Conservation (phyloP, 306 rosid species). For the Vigna hirtella region DNA sequence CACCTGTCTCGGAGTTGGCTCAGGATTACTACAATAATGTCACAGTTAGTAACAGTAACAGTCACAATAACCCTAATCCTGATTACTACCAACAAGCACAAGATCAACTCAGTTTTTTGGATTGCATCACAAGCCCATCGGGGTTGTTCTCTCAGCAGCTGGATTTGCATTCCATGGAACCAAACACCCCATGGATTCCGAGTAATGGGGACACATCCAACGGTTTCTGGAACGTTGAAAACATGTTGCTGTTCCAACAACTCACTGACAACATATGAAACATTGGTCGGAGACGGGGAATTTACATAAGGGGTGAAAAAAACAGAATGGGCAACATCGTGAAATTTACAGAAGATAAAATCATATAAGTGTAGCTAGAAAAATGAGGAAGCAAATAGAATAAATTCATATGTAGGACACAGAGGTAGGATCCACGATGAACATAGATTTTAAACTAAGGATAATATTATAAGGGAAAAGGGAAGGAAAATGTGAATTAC, state of each 20-base stretch:
- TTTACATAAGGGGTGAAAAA: neutral
- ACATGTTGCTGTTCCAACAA: constrained; percentile 71
- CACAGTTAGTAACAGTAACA: constrained; percentile 39
- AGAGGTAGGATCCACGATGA: constrained; percentile 50
- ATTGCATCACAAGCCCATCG: constrained; percentile 57
- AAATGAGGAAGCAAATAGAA: constrained; percentile 31
- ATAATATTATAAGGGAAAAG: constrained; percentile 31
- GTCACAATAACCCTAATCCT: constrained; percentile 46
- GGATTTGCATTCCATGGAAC: constrained; percentile 63
- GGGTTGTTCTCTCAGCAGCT: constrained; percentile 49
- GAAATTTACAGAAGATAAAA: constrained; percentile 14
- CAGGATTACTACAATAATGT: constrained; percentile 54
- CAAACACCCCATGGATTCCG: constrained; percentile 62
- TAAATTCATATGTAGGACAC: constrained; percentile 49
- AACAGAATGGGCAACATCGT: neutral
- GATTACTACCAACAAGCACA: constrained; percentile 56
- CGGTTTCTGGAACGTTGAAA: constrained; percentile 77
- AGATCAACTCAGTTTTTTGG: constrained; percentile 42
- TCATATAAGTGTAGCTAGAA: neutral
- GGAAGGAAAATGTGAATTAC: constrained; percentile 57
- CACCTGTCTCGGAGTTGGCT: constrained; percentile 71
- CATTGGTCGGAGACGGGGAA: neutral
- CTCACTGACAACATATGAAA: constrained; percentile 51
- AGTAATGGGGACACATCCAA: constrained; percentile 61
- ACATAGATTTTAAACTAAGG: constrained; percentile 51